phyloP scores from a whole-genome alignment of 192 early-diverging fungal species.

The Umbelopsis sp. region DNA sequence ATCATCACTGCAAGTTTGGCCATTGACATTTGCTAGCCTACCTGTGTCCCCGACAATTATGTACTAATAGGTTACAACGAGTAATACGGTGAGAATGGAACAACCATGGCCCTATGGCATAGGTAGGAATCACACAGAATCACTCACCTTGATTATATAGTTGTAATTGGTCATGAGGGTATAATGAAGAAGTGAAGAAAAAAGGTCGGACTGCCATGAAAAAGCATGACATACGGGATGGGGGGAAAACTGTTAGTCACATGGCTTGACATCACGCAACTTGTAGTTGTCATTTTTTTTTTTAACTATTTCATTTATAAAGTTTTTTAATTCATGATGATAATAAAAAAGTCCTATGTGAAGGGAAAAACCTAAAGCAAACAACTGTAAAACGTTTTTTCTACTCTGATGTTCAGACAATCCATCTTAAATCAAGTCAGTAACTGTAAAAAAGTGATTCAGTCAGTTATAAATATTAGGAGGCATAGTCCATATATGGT shows the following conservation, averaged over 20 bases:
- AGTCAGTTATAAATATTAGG: neutral
- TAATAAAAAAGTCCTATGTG: neutral
- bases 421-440: neutral
- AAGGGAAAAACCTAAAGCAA: neutral
- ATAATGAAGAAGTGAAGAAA: neutral
- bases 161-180: constrained; percentile 46
- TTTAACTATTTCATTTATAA: neutral
- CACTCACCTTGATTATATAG: constrained; percentile 64
- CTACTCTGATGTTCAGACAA: neutral
- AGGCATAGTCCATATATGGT: neutral
- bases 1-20: neutral
- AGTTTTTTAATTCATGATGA: too few species aligned
- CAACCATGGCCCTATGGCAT: too few species aligned
- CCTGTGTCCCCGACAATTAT: constrained; percentile 86
- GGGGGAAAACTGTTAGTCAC: neutral
- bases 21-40: constrained; percentile 26
- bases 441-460: neutral
- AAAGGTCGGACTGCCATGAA: neutral
- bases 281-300: neutral
- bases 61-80: constrained; percentile 52
- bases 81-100: too few species aligned
- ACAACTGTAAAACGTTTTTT: neutral
- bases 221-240: neutral
- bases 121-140: too few species aligned
- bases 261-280: neutral